Conservation (phyloP, 108 stramenopile genomes). For the Stephanodiscus triporus region DNA sequence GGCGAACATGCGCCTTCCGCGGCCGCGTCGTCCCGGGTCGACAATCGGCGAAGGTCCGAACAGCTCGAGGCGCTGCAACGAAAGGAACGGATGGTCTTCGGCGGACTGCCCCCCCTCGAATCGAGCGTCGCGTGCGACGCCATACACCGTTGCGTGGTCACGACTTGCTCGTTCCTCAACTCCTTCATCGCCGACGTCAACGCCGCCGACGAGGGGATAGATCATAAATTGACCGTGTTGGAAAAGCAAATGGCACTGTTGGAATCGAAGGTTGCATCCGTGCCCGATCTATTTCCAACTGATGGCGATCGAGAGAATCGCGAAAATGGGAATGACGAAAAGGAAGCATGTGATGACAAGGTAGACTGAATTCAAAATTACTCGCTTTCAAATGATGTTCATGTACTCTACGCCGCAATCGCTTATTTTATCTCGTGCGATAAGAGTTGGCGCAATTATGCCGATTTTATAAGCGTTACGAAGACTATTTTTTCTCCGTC, state of each 20-base stretch:
- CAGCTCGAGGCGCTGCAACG: conserved; percentile 28
- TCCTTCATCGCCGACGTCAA: conserved; percentile 47
- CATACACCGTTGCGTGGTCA: conserved; percentile 39
- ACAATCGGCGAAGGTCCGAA: conserved; percentile 14
- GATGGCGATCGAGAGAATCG: no score
- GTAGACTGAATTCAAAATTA: neutral
- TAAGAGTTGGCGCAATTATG: no score
- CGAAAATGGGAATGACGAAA: conserved; percentile 18
- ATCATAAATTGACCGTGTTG: conserved; percentile 33
- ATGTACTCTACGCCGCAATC: no score
- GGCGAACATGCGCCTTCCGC: neutral
- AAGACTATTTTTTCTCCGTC: no score
- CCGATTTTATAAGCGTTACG: no score
- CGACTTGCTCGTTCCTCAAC: conserved; percentile 42
- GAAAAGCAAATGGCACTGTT: conserved; percentile 46
- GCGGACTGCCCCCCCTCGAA: conserved; percentile 29
- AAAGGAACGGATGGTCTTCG: conserved; percentile 39
- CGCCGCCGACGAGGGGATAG: conserved; percentile 34
- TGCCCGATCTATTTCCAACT: conserved; percentile 26
- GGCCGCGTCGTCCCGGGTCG: neutral
- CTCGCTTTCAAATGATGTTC: no score
- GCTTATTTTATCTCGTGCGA: no score
- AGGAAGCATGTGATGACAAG: neutral
- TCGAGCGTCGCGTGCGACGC: conserved; percentile 36
- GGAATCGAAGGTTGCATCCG: conserved; percentile 35